A percentile compares a stretch with the other conserved stretches of the same genome.
Conservation (phyloP, 2,329 filamentous ascomycete species). For the Penicillium concentricum region DNA sequence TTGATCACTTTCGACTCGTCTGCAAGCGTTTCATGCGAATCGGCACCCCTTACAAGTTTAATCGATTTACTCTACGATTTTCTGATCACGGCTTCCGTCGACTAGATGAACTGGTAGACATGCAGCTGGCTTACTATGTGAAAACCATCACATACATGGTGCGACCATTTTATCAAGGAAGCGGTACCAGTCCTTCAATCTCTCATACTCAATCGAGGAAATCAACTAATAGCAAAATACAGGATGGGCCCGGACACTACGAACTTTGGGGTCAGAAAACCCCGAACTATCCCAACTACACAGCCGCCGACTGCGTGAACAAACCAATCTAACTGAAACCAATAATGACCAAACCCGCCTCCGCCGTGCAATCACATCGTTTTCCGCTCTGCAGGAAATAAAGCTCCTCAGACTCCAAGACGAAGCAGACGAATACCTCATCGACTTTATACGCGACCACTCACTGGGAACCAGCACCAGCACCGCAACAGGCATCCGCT, state of each 20-base stretch:
- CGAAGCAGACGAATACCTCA: conserved; percentile 55
- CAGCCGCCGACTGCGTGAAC: conserved; percentile 35
- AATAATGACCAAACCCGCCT: conserved; percentile 54
- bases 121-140: conserved; percentile 39
- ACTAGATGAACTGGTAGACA: conserved; percentile 35
- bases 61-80: conserved; percentile 38
- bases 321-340: conserved; percentile 49
- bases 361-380: conserved; percentile 56
- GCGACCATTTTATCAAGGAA: conserved; percentile 42
- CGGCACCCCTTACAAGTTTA: conserved; percentile 41
- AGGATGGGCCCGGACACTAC: conserved; percentile 33
- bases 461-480: conserved; percentile 26
- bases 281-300: conserved; percentile 29
- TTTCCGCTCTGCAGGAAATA: conserved; percentile 62
- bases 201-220: conserved; percentile 1
- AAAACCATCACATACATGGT: conserved; percentile 42
- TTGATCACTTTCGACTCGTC: conserved; percentile 43
- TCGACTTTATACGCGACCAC: conserved; percentile 53
- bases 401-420: conserved; percentile 64
- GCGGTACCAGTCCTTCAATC: conserved; percentile 32
- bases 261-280: conserved; percentile 19
- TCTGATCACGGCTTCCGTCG: conserved; percentile 36
- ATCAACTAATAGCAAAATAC: conserved; percentile 20
- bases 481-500: conserved; percentile 44
- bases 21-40: conserved; percentile 43